These are phyloP conservation scores for Xylaria castorea DNA, from an alignment of 495 filamentous ascomycete genomes.

Conservation along the genomic window DNA sequence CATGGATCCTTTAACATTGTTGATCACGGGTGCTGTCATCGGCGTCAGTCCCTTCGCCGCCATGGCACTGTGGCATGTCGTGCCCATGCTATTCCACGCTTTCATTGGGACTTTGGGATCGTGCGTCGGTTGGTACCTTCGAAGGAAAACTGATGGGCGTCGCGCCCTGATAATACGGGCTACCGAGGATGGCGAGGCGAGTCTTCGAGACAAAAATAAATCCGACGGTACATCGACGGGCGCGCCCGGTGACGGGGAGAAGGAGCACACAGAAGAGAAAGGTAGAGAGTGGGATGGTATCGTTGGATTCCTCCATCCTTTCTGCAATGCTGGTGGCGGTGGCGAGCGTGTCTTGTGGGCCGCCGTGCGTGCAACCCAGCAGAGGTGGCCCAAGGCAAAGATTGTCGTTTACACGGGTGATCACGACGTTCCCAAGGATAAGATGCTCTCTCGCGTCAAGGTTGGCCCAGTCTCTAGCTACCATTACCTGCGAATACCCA, in stretches of 20 bases:
- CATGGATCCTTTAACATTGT: constrained; percentile 38
- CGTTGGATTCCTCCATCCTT: constrained; percentile 96
- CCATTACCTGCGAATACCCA: neutral
- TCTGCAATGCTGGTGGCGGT: constrained; percentile 95
- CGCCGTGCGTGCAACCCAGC: constrained; percentile 89
- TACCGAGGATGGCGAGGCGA: constrained; percentile 50
- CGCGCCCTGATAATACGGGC: constrained; percentile 13
- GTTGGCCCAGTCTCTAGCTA: constrained; percentile 45
- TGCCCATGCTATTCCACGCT: constrained; percentile 45
- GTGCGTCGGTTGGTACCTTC: constrained; percentile 67
- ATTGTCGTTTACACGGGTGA: constrained; percentile 96
- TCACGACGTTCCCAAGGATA: constrained; percentile 79
- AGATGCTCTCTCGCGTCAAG: constrained; percentile 79
- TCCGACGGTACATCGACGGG: constrained; percentile 63
- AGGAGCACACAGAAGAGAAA: constrained; percentile 64
- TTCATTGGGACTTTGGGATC: constrained; percentile 50
- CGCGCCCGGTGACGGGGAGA: constrained; percentile 65
- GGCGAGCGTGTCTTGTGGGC: constrained; percentile 98
- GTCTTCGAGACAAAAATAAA: constrained; percentile 49
- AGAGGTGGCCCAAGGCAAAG: constrained; percentile 84
- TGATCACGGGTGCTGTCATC: constrained; percentile 37
- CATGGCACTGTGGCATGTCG: constrained; percentile 35
- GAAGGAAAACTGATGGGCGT: constrained; percentile 11
- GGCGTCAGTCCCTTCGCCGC: constrained; percentile 36
- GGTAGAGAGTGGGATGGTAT: constrained; percentile 76